These are phyloP conservation scores for Calonectria pauciramosa DNA, from an alignment of 2,329 filamentous ascomycete genomes.

Conservation along the genomic window DNA sequence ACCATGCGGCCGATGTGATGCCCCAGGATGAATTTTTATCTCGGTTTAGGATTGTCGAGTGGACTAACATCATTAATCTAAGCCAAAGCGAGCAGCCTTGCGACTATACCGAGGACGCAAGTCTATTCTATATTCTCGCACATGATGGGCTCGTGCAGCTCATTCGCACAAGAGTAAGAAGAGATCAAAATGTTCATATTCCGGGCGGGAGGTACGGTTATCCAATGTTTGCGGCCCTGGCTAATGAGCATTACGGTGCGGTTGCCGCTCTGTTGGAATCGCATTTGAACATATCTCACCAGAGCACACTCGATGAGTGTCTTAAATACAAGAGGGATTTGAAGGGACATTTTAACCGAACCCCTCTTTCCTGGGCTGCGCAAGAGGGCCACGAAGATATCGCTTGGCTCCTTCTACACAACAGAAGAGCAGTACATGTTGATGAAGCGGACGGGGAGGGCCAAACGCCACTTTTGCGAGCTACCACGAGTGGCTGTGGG, in stretches of 20 bases:
- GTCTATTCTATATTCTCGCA: conserved; percentile 53
- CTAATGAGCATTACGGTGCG: conserved; percentile 46
- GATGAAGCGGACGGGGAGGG: neutral
- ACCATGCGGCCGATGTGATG: conserved; percentile 49
- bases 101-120: conserved; percentile 43
- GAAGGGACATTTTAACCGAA: neutral
- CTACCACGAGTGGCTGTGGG: neutral
- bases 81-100: conserved; percentile 45
- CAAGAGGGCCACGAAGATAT: conserved; percentile 21
- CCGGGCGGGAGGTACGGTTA: conserved; percentile 45
- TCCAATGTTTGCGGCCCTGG: conserved; percentile 53
- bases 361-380: conserved; percentile 43
- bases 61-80: conserved; percentile 50
- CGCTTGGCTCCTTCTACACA: neutral
- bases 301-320: conserved; percentile 18
- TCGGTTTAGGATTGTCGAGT: conserved; percentile 44
- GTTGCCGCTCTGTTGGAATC: conserved; percentile 37
- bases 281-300: conserved; percentile 21
- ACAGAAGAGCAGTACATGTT: neutral
- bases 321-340: neutral
- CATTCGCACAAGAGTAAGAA: conserved; percentile 45
- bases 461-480: neutral
- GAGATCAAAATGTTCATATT: conserved; percentile 27
- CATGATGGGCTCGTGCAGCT: conserved; percentile 43
- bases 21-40: conserved; percentile 50